These are phyloP conservation scores for Pythium angustatum DNA, from an alignment of 352 stramenopile genomes.

Conservation along the genomic window DNA sequence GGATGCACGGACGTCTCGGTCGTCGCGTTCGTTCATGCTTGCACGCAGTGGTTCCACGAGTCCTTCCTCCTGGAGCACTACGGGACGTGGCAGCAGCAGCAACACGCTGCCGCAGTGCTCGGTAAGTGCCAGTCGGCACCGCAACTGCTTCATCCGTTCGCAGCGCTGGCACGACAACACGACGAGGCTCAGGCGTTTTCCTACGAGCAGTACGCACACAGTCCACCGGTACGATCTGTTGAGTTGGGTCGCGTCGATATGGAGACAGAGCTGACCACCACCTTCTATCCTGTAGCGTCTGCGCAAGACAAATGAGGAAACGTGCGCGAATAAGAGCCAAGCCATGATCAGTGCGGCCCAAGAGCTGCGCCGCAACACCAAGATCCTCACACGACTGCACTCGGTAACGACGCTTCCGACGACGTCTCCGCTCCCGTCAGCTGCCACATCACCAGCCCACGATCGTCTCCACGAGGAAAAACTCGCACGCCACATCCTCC, in stretches of 20 bases:
- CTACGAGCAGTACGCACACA: conserved; percentile 43
- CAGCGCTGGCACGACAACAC: conserved; percentile 40
- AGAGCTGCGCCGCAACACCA: conserved; percentile 35
- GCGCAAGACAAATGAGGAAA: conserved; percentile 27
- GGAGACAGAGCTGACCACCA: neutral
- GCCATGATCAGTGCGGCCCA: conserved; percentile 40
- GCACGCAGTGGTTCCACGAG: conserved; percentile 56
- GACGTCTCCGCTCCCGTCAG: neutral
- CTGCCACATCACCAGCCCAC: conserved; percentile 10
- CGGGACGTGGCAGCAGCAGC: conserved; percentile 4
- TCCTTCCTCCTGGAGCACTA: conserved; percentile 41
- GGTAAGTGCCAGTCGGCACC: conserved; percentile 34
- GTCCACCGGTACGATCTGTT: conserved; percentile 32
- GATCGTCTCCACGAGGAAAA: conserved; percentile 41
- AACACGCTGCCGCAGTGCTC: neutral
- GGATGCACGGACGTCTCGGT: conserved; percentile 38
- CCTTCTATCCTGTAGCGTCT: neutral
- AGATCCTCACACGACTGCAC: conserved; percentile 29
- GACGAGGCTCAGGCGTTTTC: conserved; percentile 45
- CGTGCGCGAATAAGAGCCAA: conserved; percentile 31
- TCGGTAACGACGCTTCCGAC: neutral
- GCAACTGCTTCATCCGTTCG: conserved; percentile 50
- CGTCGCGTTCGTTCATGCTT: conserved; percentile 45
- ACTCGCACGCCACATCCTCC: conserved; percentile 37
- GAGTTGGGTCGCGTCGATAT: too few relatives aligned